phyloP scores from a whole-genome alignment of 768 basidiomycete genomes.

The Boletus pseudopeckii region DNA sequence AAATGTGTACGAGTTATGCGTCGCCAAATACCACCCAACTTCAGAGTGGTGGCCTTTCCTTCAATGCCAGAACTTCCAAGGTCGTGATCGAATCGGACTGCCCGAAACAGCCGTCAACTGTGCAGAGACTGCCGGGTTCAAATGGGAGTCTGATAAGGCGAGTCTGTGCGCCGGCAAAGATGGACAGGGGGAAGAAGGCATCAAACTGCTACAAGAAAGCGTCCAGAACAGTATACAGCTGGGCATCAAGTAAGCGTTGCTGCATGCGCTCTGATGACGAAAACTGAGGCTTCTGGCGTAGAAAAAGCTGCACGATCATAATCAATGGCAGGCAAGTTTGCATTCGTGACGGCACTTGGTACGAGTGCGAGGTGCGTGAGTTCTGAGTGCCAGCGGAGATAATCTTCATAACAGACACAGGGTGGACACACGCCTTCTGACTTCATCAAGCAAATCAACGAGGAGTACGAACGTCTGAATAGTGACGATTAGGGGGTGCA shows the following conservation, averaged over 20 bases:
- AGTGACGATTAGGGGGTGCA: conserved; percentile 21
- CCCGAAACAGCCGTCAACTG: conserved; percentile 64
- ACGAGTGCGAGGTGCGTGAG: conserved; percentile 65
- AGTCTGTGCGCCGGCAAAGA: conserved; percentile 59
- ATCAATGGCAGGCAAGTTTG: conserved; percentile 69
- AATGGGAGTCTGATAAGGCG: conserved; percentile 61
- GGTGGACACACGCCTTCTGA: conserved; percentile 71
- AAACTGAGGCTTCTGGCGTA: conserved; percentile 26
- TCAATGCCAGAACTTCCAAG: conserved; percentile 74
- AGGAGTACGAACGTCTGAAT: conserved; percentile 69
- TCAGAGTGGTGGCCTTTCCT: conserved; percentile 81
- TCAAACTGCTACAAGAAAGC: conserved; percentile 61
- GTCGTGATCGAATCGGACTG: conserved; percentile 56
- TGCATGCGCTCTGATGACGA: background rate
- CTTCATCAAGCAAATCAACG: conserved; percentile 74
- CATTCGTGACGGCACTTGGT: conserved; percentile 75
- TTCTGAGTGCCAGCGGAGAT: conserved; percentile 23
- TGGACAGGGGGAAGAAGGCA: conserved; percentile 60
- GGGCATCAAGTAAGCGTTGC: conserved; percentile 52
- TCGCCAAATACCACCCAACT: conserved; percentile 51
- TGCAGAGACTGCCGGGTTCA: conserved; percentile 56
- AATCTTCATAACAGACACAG: conserved; percentile 38
- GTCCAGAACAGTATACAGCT: conserved; percentile 41
- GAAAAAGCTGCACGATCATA: conserved; percentile 85
- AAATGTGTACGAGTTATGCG: conserved; percentile 88